Evolutionary conservation across 2,329 filamentous ascomycete genomes (phyloP).

Genomic region (Colletotrichum sp.): DNA sequence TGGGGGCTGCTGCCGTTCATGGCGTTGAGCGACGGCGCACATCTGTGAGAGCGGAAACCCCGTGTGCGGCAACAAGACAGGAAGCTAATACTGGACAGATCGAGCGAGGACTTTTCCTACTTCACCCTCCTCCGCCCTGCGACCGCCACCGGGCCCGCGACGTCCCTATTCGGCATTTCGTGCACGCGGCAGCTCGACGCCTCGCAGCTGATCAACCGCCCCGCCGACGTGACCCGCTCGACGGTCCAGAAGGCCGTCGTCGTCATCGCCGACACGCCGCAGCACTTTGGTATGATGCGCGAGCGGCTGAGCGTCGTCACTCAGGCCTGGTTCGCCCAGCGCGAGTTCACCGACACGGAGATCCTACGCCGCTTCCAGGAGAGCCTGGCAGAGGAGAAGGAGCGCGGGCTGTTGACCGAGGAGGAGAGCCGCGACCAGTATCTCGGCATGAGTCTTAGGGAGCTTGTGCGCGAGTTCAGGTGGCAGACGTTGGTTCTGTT

Average conservation of each 20-base stretch:
- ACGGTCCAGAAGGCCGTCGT: slow-evolving; percentile 99
- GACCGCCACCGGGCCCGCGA: slow-evolving; percentile 60
- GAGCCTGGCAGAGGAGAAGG: slow-evolving; percentile 74
- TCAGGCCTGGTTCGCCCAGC: slow-evolving; percentile 94
- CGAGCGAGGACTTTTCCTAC: slow-evolving; percentile 96
- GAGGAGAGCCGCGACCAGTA: slow-evolving; percentile 84
- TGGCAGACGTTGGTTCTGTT: slow-evolving; percentile 93
- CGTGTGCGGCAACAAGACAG: background rate
- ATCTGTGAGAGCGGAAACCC: slow-evolving; percentile 69
- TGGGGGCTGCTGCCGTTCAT: slow-evolving; percentile 95
- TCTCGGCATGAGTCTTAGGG: slow-evolving; percentile 84
- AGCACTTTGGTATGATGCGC: slow-evolving; percentile 87
- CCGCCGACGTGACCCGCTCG: slow-evolving; percentile 91
- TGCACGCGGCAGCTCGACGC: slow-evolving; percentile 93
- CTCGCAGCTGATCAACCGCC: slow-evolving; percentile 75
- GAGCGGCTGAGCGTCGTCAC: slow-evolving; percentile 91
- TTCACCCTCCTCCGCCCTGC: slow-evolving; percentile 83
- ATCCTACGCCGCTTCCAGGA: slow-evolving; percentile 92
- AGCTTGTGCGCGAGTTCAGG: slow-evolving; percentile 92
- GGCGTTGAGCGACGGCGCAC: slow-evolving; percentile 93
- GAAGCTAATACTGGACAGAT: slow-evolving; percentile 49
- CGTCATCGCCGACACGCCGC: slow-evolving; percentile 89
- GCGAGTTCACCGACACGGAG: slow-evolving; percentile 88
- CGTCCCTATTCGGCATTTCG: slow-evolving; percentile 93
- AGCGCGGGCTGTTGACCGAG: slow-evolving; percentile 59